Conservation (phyloP, 2,329 filamentous ascomycete species). For the Clonostachys chloroleuca region DNA sequence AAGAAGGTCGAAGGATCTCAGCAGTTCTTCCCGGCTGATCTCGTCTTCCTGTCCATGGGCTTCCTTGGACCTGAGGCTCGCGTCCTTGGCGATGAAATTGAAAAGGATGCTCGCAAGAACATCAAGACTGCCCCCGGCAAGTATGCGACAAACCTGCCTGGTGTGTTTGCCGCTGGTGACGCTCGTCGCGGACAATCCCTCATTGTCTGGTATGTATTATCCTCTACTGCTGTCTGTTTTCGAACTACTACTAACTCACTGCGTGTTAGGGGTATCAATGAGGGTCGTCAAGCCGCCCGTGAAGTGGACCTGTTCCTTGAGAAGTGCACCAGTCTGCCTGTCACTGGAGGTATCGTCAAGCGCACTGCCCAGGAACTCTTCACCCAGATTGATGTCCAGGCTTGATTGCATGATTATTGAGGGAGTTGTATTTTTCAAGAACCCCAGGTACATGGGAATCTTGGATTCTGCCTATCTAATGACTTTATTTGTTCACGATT, state of each 20-base stretch:
- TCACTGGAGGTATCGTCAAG: conserved; percentile 91
- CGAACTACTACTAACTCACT: conserved; percentile 1
- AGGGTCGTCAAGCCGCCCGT: conserved; percentile 87
- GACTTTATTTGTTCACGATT: too few species aligned
- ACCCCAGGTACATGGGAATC: too few species aligned
- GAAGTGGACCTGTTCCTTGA: conserved; percentile 89
- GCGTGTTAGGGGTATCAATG: conserved; percentile 80
- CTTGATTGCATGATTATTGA: background rate
- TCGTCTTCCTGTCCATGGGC: conserved; percentile 94
- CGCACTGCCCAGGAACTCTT: conserved; percentile 71
- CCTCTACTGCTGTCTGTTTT: background rate
- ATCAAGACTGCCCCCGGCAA: conserved; percentile 88
- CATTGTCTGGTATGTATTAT: conserved; percentile 76
- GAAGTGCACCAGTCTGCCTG: conserved; percentile 73
- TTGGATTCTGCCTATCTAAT: too few species aligned
- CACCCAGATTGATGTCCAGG: conserved; percentile 10
- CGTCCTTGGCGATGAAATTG: conserved; percentile 80
- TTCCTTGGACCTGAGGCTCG: conserved; percentile 92
- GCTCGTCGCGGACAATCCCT: conserved; percentile 92
- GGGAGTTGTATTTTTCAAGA: too few species aligned
- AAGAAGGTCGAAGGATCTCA: conserved; percentile 92
- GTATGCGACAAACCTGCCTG: conserved; percentile 83
- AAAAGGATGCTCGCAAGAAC: conserved; percentile 91
- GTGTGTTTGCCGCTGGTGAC: conserved; percentile 91
- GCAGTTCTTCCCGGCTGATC: conserved; percentile 93